Conservation (phyloP, 2,329 filamentous ascomycete species). For the Trichoderma semiorbis region DNA sequence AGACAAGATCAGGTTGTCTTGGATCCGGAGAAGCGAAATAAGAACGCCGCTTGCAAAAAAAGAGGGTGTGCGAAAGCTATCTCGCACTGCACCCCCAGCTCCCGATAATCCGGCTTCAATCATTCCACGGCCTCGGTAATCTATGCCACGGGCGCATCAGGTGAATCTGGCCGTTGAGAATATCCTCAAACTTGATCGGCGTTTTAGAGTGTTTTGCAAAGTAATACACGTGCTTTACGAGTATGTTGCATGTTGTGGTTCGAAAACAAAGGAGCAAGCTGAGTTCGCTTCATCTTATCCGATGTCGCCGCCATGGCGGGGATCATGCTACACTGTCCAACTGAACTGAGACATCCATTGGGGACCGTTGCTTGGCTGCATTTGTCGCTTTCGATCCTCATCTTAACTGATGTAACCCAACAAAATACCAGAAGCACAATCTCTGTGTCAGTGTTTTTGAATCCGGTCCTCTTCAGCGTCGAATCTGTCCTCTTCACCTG, state of each 20-base stretch:
- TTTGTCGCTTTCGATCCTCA: background rate
- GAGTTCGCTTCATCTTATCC: background rate
- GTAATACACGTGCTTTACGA: background rate
- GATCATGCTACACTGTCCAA: background rate
- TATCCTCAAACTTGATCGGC: background rate
- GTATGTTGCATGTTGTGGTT: background rate
- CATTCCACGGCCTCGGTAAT: background rate
- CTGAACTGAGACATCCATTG: background rate
- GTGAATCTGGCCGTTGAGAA: background rate
- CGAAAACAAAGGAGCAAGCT: background rate
- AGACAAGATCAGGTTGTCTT: background rate
- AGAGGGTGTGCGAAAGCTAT: background rate
- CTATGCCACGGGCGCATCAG: background rate
- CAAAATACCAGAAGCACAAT: background rate
- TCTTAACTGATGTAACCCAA: background rate
- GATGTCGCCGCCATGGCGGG: background rate
- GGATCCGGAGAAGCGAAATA: background rate
- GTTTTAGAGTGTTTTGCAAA: background rate
- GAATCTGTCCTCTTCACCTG: background rate
- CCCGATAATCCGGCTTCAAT: background rate
- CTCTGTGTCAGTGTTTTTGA: conserved; percentile 3
- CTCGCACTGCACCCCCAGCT: background rate
- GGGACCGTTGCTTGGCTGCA: background rate
- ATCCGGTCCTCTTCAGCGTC: background rate
- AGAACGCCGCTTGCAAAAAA: background rate